Percentiles rank a stretch among this genome's conserved stretches.
phyloP scores from a whole-genome alignment of 352 stramenopile species.

The Phytophthora tentaculata region DNA sequence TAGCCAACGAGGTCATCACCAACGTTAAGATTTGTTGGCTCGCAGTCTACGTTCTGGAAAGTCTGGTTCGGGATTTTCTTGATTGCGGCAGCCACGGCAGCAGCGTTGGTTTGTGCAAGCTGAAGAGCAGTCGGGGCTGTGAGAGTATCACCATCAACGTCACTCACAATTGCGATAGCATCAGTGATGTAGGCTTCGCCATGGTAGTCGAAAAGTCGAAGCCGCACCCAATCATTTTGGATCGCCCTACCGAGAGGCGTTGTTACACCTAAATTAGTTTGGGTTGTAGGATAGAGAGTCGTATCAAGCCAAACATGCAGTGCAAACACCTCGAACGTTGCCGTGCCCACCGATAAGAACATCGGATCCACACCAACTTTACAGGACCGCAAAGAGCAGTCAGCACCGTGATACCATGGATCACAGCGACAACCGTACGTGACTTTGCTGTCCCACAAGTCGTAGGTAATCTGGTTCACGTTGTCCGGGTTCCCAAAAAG shows the following conservation, averaged over 20 bases:
- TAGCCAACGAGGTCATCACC: conserved; percentile 28
- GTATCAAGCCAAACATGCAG: conserved; percentile 38
- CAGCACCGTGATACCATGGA: conserved; percentile 83
- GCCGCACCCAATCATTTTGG: neutral
- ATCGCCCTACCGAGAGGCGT: conserved; percentile 34
- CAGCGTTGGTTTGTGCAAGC: conserved; percentile 10
- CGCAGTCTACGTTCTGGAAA: conserved; percentile 52
- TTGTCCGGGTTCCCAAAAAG: conserved; percentile 41
- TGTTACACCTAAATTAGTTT: neutral
- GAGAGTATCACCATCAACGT: neutral
- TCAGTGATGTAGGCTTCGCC: conserved; percentile 73
- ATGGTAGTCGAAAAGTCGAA: conserved; percentile 74
- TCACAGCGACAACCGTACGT: conserved; percentile 92
- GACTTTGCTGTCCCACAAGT: conserved; percentile 85
- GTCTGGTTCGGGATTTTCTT: conserved; percentile 55
- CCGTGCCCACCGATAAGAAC: conserved; percentile 46
- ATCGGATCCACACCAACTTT: conserved; percentile 80
- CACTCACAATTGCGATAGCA: conserved; percentile 47
- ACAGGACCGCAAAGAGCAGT: conserved; percentile 76
- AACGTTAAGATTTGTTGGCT: conserved; percentile 8
- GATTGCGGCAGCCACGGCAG: conserved; percentile 45
- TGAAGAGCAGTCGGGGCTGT: neutral
- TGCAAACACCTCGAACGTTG: conserved; percentile 59
- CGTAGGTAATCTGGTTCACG: conserved; percentile 40
- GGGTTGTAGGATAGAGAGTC: neutral